Evolutionary conservation across 2,329 filamentous ascomycete species (phyloP).

Genomic region (Helotiales sp.): DNA sequence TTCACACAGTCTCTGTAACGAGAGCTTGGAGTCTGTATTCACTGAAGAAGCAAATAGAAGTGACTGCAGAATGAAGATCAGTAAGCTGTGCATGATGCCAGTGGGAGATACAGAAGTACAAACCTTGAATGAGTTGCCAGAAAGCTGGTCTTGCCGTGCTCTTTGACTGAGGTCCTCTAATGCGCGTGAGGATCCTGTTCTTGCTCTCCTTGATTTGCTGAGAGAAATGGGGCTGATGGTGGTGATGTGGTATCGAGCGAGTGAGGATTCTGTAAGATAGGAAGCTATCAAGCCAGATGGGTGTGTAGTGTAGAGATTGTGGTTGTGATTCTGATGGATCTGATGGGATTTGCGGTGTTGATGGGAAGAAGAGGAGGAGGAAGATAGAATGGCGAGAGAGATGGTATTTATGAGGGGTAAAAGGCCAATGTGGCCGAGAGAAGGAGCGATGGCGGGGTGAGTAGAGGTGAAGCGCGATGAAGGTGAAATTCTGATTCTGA

Average conservation of each 20-base stretch:
- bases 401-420: slow-evolving; percentile 2
- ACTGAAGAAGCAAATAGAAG: slow-evolving; percentile 28
- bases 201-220: slow-evolving; percentile 18
- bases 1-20: slow-evolving; percentile 36
- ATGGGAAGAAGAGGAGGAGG: slow-evolving; percentile 17
- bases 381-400: slow-evolving; percentile 10
- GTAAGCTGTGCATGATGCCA: slow-evolving; percentile 12
- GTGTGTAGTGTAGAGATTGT: slow-evolving; percentile 40
- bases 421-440: slow-evolving; percentile 1
- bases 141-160: slow-evolving; percentile 12
- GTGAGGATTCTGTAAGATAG: slow-evolving; percentile 44
- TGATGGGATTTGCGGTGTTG: slow-evolving; percentile 32
- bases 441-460: slow-evolving; percentile 19
- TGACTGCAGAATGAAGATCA: slow-evolving; percentile 25
- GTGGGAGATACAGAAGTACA: slow-evolving; percentile 10
- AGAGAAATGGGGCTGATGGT: slow-evolving; percentile 27
- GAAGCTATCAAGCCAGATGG: slow-evolving; percentile 45
- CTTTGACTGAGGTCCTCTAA: slow-evolving; percentile 13
- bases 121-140: slow-evolving; percentile 29
- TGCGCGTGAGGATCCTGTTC: background rate
- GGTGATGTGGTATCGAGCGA: slow-evolving; percentile 39
- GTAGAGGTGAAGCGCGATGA: background rate
- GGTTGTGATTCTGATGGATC: slow-evolving; percentile 28
- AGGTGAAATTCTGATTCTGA: background rate
- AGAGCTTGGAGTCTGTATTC: slow-evolving; percentile 26